Evolutionary conservation across 192 early-diverging fungal genomes (phyloP).

Genomic region (Backusella psychrophila): DNA sequence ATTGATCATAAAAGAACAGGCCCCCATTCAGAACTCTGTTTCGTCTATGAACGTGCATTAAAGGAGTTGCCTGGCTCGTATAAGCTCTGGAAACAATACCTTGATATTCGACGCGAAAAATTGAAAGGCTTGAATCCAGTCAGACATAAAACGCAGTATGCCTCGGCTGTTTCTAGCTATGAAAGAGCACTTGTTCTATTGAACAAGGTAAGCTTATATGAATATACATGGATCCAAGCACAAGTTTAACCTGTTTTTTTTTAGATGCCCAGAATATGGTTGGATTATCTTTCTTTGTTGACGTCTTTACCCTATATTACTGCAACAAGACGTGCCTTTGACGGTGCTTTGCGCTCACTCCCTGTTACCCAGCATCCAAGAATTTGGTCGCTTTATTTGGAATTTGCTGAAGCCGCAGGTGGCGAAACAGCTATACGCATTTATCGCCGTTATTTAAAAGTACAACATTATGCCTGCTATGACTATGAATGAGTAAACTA

Average conservation of each 20-base stretch:
- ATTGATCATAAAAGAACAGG: slow-evolving; percentile 77
- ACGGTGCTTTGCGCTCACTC: slow-evolving; percentile 83
- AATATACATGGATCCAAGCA: too few species aligned
- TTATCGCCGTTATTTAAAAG: slow-evolving; percentile 81
- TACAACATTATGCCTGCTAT: slow-evolving; percentile 8
- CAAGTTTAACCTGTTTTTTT: not conserved
- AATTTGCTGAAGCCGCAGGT: slow-evolving; percentile 73
- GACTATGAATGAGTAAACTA: not conserved
- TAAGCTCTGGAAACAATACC: slow-evolving; percentile 92
- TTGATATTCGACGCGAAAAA: slow-evolving; percentile 61
- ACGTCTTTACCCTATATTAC: slow-evolving; percentile 70
- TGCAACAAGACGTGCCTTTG: slow-evolving; percentile 79
- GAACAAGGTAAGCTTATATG: slow-evolving; percentile 63
- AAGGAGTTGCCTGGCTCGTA: slow-evolving; percentile 89
- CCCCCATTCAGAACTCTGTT: slow-evolving; percentile 43
- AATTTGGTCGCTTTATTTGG: slow-evolving; percentile 86
- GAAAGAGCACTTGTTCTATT: slow-evolving; percentile 86
- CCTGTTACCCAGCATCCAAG: slow-evolving; percentile 92
- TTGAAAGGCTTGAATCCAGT: slow-evolving; percentile 52
- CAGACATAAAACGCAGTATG: slow-evolving; percentile 58
- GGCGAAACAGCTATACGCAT: slow-evolving; percentile 82
- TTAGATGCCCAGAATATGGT: slow-evolving; percentile 92
- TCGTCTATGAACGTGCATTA: slow-evolving; percentile 89
- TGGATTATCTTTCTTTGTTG: slow-evolving; percentile 70
- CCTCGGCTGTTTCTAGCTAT: slow-evolving; percentile 71